Percentiles rank a stretch among this genome's conserved stretches.
Conservation (phyloP, 2,329 filamentous ascomycete genomes). For the Sclerotiophoma versabilis region DNA sequence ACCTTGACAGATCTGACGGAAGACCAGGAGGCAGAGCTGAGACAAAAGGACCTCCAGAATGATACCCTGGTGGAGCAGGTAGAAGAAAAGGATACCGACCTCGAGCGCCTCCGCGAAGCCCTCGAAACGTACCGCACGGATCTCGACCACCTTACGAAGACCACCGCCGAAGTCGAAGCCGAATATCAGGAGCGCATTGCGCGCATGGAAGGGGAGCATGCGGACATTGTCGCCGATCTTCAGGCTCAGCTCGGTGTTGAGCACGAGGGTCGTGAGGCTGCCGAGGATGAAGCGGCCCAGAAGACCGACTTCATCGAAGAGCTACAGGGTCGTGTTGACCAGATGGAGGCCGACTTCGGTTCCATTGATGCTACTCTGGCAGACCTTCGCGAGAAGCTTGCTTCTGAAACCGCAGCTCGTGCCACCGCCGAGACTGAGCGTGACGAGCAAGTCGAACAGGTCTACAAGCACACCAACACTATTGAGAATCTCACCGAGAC, state of each 20-base stretch:
- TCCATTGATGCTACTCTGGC: constrained; percentile 40
- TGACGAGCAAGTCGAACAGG: constrained; percentile 44
- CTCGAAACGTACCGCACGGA: constrained; percentile 52
- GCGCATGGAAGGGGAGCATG: constrained; percentile 51
- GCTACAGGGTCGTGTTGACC: constrained; percentile 49
- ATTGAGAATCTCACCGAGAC: constrained; percentile 42
- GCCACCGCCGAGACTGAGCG: constrained; percentile 48
- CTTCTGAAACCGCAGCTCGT: constrained; percentile 40
- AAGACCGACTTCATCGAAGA: constrained; percentile 50
- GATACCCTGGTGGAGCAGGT: constrained; percentile 37
- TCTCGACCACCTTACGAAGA: constrained; percentile 45
- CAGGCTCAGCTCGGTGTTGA: constrained; percentile 49
- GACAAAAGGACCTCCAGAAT: constrained; percentile 39
- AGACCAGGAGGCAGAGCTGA: constrained; percentile 46
- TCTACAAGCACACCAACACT: constrained; percentile 46
- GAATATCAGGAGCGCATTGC: constrained; percentile 47
- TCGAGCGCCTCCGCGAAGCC: constrained; percentile 48
- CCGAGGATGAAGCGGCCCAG: constrained; percentile 50
- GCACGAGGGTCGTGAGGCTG: constrained; percentile 45
- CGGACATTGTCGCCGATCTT: constrained; percentile 45
- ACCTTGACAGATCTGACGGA: constrained; percentile 38
- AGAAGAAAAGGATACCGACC: constrained; percentile 43
- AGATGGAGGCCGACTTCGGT: constrained; percentile 48
- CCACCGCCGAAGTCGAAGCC: constrained; percentile 51
- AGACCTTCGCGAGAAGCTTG: constrained; percentile 44